These are phyloP conservation scores for Lichtheimia ornata DNA, from an alignment of 371 early-diverging fungal species.

Conservation along the genomic window DNA sequence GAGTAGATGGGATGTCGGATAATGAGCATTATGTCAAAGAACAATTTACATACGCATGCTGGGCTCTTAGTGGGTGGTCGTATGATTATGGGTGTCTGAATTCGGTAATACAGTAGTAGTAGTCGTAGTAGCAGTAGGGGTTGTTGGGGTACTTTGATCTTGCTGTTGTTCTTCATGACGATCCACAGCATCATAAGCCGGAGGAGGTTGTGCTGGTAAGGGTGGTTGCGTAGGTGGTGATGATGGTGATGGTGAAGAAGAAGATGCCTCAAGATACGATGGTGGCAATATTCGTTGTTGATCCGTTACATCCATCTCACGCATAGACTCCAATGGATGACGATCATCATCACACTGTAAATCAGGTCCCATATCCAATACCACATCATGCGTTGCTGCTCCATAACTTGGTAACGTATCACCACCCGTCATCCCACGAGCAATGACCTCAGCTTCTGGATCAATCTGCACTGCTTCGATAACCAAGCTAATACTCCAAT, in stretches of 20 bases:
- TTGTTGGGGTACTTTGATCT: no score
- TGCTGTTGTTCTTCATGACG: no score
- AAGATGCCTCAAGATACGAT: no score
- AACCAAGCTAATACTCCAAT: slow-evolving; percentile 28
- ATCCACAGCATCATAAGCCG: not conserved
- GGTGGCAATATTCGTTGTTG: not conserved
- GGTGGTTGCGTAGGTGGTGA: not conserved
- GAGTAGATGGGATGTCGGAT: no score
- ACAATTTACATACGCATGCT: no score
- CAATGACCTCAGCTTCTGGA: slow-evolving; percentile 20
- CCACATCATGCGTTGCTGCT: slow-evolving; percentile 31
- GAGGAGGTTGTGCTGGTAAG: not conserved
- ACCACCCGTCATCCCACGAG: slow-evolving; percentile 20
- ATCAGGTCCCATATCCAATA: slow-evolving; percentile 36
- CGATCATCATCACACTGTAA: not conserved
- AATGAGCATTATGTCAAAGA: no score
- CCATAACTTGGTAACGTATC: slow-evolving; percentile 35
- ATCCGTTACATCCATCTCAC: slow-evolving; percentile 10
- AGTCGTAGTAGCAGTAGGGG: no score
- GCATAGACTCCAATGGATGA: not conserved
- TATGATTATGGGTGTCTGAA: no score
- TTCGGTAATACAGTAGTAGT: no score
- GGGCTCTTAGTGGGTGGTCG: no score
- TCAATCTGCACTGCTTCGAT: slow-evolving; percentile 35
- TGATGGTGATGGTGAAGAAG: no score